Percentiles rank a stretch among this genome's conserved stretches.
Evolutionary conservation across 2,329 filamentous ascomycete genomes (phyloP).

Genomic region (Claviceps paspali): DNA sequence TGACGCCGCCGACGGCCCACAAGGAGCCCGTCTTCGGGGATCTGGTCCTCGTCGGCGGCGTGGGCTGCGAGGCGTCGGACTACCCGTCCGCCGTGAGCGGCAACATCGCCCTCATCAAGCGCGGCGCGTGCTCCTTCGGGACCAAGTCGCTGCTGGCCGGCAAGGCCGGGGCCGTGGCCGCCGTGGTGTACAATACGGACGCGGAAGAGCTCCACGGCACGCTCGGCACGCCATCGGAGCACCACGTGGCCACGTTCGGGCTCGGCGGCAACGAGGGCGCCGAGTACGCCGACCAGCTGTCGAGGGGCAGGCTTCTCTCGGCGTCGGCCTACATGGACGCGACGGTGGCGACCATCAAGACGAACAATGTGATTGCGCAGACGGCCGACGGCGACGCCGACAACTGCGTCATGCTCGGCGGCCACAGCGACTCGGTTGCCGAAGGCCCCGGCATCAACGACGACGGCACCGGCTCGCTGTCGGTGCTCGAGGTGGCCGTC

Average conservation of each 20-base stretch:
- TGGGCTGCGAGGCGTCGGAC: conserved; percentile 49
- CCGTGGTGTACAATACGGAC: conserved; percentile 61
- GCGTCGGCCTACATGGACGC: conserved; percentile 46
- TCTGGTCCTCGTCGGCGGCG: conserved; percentile 42
- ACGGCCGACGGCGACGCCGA: conserved; percentile 42
- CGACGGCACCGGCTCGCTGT: conserved; percentile 52
- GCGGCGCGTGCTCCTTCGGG: conserved; percentile 58
- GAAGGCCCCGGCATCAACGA: conserved; percentile 64
- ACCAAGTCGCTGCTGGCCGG: conserved; percentile 55
- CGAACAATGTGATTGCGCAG: conserved; percentile 48
- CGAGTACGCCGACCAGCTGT: conserved; percentile 38
- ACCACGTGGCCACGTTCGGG: conserved; percentile 55
- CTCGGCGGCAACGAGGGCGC: conserved; percentile 44
- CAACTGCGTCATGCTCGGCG: conserved; percentile 52
- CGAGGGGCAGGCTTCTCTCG: conserved; percentile 32
- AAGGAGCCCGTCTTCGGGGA: conserved; percentile 43
- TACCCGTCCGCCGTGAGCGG: conserved; percentile 44
- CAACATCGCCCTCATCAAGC: conserved; percentile 54
- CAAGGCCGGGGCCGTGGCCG: conserved; percentile 52
- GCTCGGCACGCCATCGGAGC: conserved; percentile 41
- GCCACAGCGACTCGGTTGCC: conserved; percentile 46
- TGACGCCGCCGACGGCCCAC: conserved; percentile 50
- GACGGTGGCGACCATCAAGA: conserved; percentile 36
- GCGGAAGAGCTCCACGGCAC: conserved; percentile 50
- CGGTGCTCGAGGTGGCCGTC: conserved; percentile 46